Percentiles rank a stretch among this genome's conserved stretches.
phyloP scores from a whole-genome alignment of 129 eudicot species.

The Flaveria brownii region DNA sequence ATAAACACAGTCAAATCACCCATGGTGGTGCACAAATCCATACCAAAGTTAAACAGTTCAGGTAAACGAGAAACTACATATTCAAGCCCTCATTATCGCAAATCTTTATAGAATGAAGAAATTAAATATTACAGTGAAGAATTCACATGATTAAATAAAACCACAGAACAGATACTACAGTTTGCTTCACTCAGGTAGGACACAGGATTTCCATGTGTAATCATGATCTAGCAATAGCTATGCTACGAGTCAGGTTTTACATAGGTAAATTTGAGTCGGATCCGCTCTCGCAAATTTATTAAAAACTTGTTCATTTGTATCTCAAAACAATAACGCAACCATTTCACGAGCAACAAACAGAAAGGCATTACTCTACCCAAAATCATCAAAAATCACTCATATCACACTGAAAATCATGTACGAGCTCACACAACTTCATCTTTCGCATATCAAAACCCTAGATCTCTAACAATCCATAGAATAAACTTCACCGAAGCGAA shows the following conservation, averaged over 20 bases:
- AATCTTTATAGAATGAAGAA: background rate
- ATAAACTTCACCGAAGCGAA: background rate
- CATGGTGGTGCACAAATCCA: background rate
- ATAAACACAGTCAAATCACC: background rate
- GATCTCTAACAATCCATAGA: constrained; percentile 22
- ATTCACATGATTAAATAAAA: background rate
- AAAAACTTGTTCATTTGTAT: background rate
- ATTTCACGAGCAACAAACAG: too few relatives aligned
- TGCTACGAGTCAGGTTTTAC: too few relatives aligned
- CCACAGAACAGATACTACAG: too few relatives aligned
- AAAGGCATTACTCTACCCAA: background rate
- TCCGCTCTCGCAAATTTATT: background rate
- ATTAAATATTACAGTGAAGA: background rate
- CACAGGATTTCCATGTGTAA: too few relatives aligned
- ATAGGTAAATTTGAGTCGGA: background rate
- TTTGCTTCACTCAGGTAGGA: too few relatives aligned
- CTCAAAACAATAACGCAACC: background rate
- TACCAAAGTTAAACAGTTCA: background rate
- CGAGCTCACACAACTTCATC: background rate
- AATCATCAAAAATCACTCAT: too few relatives aligned
- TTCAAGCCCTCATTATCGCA: background rate
- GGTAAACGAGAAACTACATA: background rate
- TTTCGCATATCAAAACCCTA: constrained; percentile 21
- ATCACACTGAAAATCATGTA: background rate
- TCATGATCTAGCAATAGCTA: too few relatives aligned